Conservation (phyloP, 2,329 filamentous ascomycete species). For the Cladosporium velox region DNA sequence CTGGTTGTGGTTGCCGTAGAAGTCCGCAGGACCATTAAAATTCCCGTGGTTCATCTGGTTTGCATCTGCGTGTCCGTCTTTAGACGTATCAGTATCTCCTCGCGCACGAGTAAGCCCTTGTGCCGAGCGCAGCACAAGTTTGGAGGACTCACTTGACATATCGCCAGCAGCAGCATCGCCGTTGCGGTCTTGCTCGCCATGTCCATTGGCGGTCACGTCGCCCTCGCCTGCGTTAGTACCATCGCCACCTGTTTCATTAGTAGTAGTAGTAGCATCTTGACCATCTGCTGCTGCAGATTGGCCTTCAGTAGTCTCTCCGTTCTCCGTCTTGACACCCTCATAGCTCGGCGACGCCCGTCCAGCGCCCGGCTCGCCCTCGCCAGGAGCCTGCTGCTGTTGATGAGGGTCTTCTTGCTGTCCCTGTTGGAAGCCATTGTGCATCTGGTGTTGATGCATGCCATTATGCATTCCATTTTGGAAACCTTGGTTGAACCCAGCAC, state of each 20-base stretch:
- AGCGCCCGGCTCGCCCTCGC: constrained; percentile 19
- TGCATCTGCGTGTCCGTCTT: constrained; percentile 10
- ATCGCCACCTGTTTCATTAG: constrained; percentile 36
- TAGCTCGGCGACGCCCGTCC: constrained; percentile 35
- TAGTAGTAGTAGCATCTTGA: constrained; percentile 28
- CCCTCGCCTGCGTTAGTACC: constrained; percentile 32
- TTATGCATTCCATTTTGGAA: constrained; percentile 17
- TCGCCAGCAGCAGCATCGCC: constrained; percentile 1
- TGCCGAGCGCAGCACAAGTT: neutral
- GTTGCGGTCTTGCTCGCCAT: constrained; percentile 23
- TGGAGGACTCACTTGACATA: constrained; percentile 1
- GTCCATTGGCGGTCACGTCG: constrained; percentile 10
- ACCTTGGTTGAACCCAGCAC: constrained; percentile 14
- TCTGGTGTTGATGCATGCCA: constrained; percentile 28
- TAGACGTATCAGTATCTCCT: neutral
- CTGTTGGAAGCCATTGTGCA: constrained; percentile 27
- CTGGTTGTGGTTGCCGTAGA: constrained; percentile 16
- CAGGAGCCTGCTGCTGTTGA: constrained; percentile 25
- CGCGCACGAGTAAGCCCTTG: neutral
- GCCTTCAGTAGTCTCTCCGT: constrained; percentile 24
- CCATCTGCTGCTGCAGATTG: constrained; percentile 23
- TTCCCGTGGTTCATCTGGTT: neutral
- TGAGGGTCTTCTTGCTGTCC: constrained; percentile 26
- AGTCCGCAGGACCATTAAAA: constrained; percentile 8
- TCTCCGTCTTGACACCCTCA: constrained; percentile 29